Base-by-base conservation (phyloP, 805 yeast species). In the Wickerhamomyces queroliae region DNA sequence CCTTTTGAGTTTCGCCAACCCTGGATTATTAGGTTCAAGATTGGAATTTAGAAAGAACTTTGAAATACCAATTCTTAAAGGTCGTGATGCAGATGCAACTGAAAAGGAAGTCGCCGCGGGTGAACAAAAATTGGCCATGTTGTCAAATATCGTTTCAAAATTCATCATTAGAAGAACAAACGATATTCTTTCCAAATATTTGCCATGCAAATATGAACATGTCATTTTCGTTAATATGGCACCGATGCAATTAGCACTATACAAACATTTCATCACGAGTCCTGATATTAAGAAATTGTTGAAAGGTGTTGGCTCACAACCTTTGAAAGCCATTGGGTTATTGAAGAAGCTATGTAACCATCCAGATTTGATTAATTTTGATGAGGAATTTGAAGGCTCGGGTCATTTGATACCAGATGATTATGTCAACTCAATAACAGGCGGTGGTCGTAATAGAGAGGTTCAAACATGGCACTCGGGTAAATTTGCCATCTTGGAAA, bases 191-290 rank as follows among this genome's bases (percentile, higher is more conserved):
- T 83, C 96, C 23, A 91, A 93, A 61, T 93, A 93, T 56, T 69
- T 93, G 43, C 99, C 99, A 0, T 87, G 95, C 46, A 93, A 93
- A 61, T 90, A 89, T 58, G 99, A 93, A 59, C 95, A 93, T 61
- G 98, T 93, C 18, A 84, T 93, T n/a, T 93, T 91, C 59, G 89
- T 93, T 44, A 82, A 80, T 32, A 64, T 93, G 40, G 74, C 91
- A 2, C 87, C 86, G 0, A 72, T 90, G 62, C 99, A 93, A 61
- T 63, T 67, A 37, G 61, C 69, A 1, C 60, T 93, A 2, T 93
- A 93, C 55, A 67, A 74, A 38, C 82, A 81, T 47, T 86, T 85
- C 50, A 73, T 89, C 38, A 76, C 84, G 11, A 81, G 95, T 6
- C 88, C 93, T 2, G 93, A 81, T 38, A 81, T 88, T 47, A 75